These are phyloP conservation scores for Entomortierella beljakovae DNA, from an alignment of 192 early-diverging fungal genomes.

Conservation along the genomic window DNA sequence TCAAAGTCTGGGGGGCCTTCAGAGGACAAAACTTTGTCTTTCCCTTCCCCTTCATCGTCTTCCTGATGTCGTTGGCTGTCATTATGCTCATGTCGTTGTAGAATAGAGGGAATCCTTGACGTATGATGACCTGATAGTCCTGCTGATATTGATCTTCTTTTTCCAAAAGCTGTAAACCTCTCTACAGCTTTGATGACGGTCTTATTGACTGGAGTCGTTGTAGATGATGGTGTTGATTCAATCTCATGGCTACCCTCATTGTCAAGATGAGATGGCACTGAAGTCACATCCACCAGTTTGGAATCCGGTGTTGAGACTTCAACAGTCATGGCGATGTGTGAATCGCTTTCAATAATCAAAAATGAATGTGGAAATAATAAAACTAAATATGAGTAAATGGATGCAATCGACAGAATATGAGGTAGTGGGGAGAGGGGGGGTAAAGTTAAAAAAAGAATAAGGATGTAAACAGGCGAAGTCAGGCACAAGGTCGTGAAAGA, in stretches of 20 bases:
- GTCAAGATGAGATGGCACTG: background rate
- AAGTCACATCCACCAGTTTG: background rate
- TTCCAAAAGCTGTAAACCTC: background rate
- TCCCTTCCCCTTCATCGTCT: background rate
- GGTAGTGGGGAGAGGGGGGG: too few relatives aligned
- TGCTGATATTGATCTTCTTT: background rate
- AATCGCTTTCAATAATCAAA: too few relatives aligned
- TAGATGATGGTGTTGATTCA: background rate
- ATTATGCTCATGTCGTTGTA: too few relatives aligned
- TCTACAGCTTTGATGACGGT: background rate
- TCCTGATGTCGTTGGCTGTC: background rate
- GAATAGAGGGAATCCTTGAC: background rate
- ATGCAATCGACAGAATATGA: too few relatives aligned
- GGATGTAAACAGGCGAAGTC: too few relatives aligned
- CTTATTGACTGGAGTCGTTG: background rate
- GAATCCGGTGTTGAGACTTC: too few relatives aligned
- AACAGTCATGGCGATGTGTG: too few relatives aligned
- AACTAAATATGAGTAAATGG: too few relatives aligned
- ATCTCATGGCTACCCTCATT: background rate
- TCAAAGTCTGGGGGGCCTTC: constrained; percentile 50
- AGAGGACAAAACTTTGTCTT: background rate
- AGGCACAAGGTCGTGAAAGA: too few relatives aligned
- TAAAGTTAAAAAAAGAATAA: too few relatives aligned
- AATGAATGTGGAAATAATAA: too few relatives aligned
- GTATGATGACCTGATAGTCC: background rate